Percentiles rank a stretch among this genome's conserved stretches.
phyloP scores from a whole-genome alignment of 164 flowering plant species.

The Santalum album region DNA sequence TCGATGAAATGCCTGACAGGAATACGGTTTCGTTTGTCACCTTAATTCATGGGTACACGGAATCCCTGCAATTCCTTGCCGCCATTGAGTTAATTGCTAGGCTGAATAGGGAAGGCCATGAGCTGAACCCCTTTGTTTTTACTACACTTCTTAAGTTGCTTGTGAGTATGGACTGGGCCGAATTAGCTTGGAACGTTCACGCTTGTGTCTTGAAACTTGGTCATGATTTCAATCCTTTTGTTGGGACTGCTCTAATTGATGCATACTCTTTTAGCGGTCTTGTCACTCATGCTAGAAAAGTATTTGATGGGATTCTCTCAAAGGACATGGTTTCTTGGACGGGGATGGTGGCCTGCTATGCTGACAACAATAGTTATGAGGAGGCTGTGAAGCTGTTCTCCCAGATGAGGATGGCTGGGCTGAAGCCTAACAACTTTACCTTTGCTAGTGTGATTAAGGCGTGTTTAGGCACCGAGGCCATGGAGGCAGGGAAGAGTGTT shows the following conservation, averaged over 20 bases:
- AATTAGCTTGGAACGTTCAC: conserved; percentile 38
- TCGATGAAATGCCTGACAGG: conserved; percentile 65
- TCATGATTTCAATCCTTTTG: conserved; percentile 50
- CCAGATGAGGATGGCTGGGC: conserved; percentile 49
- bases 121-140: conserved; percentile 66
- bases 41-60: conserved; percentile 48
- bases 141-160: conserved; percentile 53
- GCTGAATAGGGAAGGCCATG: conserved; percentile 60
- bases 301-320: conserved; percentile 47
- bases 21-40: conserved; percentile 73
- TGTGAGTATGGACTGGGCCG: conserved; percentile 47
- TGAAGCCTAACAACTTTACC: conserved; percentile 60
- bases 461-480: conserved; percentile 43
- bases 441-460: conserved; percentile 70
- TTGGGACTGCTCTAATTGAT: conserved; percentile 74
- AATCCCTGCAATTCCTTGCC: conserved; percentile 18
- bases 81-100: conserved; percentile 39
- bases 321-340: conserved; percentile 93
- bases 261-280: conserved; percentile 52
- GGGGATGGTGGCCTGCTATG: conserved; percentile 65
- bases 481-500: conserved; percentile 43
- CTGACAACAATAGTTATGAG: conserved; percentile 51
- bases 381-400: conserved; percentile 52
- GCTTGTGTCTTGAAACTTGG: conserved; percentile 59
- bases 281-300: conserved; percentile 39